Base-by-base conservation (phyloP, 2,329 filamentous ascomycete genomes). In the Botrytis paeoniae region DNA sequence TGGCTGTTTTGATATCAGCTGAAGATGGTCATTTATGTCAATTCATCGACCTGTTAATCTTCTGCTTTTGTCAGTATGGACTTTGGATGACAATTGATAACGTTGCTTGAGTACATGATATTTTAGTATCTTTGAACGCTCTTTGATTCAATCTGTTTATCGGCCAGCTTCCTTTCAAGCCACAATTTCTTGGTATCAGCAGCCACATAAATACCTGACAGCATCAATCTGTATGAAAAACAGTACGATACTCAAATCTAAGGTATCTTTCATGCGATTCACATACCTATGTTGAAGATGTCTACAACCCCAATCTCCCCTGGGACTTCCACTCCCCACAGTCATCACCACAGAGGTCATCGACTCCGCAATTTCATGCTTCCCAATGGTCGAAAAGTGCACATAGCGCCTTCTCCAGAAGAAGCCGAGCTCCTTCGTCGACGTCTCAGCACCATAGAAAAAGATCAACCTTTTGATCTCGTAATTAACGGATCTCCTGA, bases 401-500 rank as follows among this genome's bases (percentile, higher is more conserved):
- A 90, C 71, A 85, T 90, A 69, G 87, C 87, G 10, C 81, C 85
- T 4, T 84, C 83, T 1, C 89, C 89, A 1, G 86, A 89, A 76
- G 88, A 90, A 75, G 83, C 85, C 6, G 82, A 84, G n/a, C 78
- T 78, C 1, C 79, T 90, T 41, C 82, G 84, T 8, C 82, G 82
- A 62, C 84, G 84, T 48, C 83, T 89, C 59, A 78, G 79, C 6
- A 76, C 76, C 29, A 79, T 80, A 18, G 79, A 81, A 37, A 76
- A 79, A 78, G 75, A 80, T 78, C 75, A 71, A 51, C 75, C 77
- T 3, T 87, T 89, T 70, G 87, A 89, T 75, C 80, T 90, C 18
- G 85, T 89, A n/a, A 83, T 91, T 69, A 86, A 86, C 73, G 89
- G 89, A 14, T 88, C 86, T 8, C 78, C 80, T 22, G 84, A 86